Conservation (phyloP, 768 basidiomycete genomes). For the Lactarius psammicola region DNA sequence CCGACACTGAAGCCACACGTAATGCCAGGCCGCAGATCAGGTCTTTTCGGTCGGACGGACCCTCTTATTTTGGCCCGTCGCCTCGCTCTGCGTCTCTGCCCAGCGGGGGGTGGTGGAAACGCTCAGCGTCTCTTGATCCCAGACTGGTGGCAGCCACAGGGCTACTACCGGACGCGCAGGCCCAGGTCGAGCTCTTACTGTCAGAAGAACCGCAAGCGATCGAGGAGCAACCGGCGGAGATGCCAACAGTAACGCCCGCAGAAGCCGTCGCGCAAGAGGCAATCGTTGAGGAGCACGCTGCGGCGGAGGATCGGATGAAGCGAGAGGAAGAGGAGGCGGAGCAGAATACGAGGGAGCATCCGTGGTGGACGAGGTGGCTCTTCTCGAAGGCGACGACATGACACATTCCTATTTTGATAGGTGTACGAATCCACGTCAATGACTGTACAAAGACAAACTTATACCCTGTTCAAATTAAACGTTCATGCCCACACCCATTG, state of each 20-base stretch:
- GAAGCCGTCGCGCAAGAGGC: conserved; percentile 68
- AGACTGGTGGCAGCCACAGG: conserved; percentile 27
- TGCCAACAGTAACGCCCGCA: conserved; percentile 39
- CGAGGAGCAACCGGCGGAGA: background rate
- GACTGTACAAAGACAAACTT: background rate
- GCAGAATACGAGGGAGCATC: conserved; percentile 42
- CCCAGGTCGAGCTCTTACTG: conserved; percentile 41
- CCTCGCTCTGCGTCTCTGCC: conserved; percentile 6
- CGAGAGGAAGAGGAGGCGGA: conserved; percentile 54
- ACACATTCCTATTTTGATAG: background rate
- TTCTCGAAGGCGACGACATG: conserved; percentile 41
- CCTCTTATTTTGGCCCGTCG: background rate
- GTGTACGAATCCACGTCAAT: background rate
- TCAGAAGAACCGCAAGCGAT: background rate
- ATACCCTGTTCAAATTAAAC: background rate
- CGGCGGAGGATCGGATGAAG: conserved; percentile 50
- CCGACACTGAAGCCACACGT: background rate
- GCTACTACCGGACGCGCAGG: conserved; percentile 45
- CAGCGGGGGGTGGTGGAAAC: conserved; percentile 28
- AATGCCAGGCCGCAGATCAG: background rate
- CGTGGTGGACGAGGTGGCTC: conserved; percentile 69
- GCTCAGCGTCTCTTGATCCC: conserved; percentile 38
- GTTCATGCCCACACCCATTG: background rate
- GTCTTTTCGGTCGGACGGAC: conserved; percentile 5
- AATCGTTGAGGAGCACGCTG: conserved; percentile 65